phyloP scores from a whole-genome alignment of 306 rosid genomes.

The Pterocarpus santalinus region DNA sequence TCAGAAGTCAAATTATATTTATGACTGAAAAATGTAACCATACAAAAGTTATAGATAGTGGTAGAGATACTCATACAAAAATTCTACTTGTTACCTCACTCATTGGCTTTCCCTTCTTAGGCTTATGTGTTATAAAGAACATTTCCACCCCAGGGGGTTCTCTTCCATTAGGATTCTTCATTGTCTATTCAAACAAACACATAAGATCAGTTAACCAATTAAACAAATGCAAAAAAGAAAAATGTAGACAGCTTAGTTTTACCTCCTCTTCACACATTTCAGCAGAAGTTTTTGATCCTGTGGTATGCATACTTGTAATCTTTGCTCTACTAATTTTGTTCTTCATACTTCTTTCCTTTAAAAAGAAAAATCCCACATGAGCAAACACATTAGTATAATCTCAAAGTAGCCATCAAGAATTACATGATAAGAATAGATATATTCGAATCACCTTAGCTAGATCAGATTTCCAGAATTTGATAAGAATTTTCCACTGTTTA shows the following conservation, averaged over 20 bases:
- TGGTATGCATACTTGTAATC: neutral
- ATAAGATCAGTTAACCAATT: neutral
- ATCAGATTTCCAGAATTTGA: neutral
- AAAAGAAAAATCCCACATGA: neutral
- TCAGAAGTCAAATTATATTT: neutral
- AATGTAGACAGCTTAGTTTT: neutral
- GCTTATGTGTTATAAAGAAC: neutral
- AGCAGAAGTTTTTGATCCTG: neutral
- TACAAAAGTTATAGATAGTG: neutral
- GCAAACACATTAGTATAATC: neutral
- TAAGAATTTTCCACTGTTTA: neutral
- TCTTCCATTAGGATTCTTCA: conserved; percentile 5
- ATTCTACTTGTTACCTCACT: neutral
- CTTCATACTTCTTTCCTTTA: neutral
- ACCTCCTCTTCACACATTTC: neutral
- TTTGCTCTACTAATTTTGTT: neutral
- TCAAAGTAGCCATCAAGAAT: neutral
- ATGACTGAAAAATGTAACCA: too few species aligned
- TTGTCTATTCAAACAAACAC: neutral
- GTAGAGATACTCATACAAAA: neutral
- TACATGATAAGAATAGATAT: neutral
- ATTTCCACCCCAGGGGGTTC: conserved; percentile 6
- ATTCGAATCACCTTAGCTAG: neutral
- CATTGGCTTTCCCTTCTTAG: conserved; percentile 3
- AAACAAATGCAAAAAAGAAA: neutral